Percentiles rank a stretch among this genome's conserved stretches.
Evolutionary conservation across 1,284 basidiomycete species (phyloP).

Genomic region (Serendipita sp.): DNA sequence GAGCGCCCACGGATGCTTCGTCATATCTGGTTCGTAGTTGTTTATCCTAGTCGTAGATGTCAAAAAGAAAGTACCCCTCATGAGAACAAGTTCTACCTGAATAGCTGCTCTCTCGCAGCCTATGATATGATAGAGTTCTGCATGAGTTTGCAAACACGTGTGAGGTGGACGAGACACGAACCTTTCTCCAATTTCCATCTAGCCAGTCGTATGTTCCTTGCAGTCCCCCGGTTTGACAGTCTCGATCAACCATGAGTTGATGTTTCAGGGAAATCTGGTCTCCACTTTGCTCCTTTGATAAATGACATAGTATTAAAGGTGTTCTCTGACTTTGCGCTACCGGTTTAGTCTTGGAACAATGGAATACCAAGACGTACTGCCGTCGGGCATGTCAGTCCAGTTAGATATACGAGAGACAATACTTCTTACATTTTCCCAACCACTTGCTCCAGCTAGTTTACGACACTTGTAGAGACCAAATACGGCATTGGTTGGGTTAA

Average conservation of each 20-base stretch:
- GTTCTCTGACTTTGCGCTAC: neutral
- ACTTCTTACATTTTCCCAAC: neutral
- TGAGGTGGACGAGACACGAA: neutral
- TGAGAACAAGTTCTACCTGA: neutral
- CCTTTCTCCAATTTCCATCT: neutral
- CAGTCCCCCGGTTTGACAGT: neutral
- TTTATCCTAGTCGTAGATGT: neutral
- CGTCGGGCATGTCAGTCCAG: neutral
- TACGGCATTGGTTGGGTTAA: neutral
- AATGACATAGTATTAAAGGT: neutral
- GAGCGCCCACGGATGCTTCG: conserved; percentile 4
- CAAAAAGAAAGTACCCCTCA: neutral
- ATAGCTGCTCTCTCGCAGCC: neutral
- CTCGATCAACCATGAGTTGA: neutral
- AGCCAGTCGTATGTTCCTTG: neutral
- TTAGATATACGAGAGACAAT: neutral
- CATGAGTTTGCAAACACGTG: neutral
- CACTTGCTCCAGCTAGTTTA: neutral
- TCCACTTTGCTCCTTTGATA: neutral
- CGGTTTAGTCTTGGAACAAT: neutral
- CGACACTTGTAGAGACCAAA: neutral
- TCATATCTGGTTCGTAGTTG: neutral
- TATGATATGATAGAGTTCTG: neutral
- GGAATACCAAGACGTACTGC: neutral
- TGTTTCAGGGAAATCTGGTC: neutral